phyloP scores from a whole-genome alignment of 1,284 basidiomycete genomes.

The Quambalaria eucalypti region DNA sequence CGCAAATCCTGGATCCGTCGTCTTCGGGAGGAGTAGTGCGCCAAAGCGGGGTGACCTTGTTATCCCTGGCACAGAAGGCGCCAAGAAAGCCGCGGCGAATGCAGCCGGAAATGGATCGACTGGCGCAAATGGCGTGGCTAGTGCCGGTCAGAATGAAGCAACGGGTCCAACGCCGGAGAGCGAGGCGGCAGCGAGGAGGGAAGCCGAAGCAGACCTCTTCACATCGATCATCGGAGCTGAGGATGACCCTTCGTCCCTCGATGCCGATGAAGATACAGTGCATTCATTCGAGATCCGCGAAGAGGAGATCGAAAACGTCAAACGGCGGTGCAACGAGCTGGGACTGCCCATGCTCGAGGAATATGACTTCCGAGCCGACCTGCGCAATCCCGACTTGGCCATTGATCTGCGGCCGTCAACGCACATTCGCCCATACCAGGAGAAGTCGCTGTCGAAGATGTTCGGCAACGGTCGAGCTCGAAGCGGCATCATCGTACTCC shows the following conservation, averaged over 20 bases:
- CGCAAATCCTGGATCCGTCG: constrained; percentile 14
- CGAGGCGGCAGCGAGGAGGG: constrained; percentile 16
- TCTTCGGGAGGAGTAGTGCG: constrained; percentile 26
- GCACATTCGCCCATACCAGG: constrained; percentile 45
- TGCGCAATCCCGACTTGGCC: constrained; percentile 43
- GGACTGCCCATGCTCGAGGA: constrained; percentile 46
- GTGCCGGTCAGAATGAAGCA: constrained; percentile 8
- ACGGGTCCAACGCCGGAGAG: constrained; percentile 5
- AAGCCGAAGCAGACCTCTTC: constrained; percentile 42
- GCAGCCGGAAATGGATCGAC: neutral
- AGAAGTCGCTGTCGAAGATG: constrained; percentile 46
- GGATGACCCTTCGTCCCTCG: constrained; percentile 2
- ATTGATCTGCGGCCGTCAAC: constrained; percentile 46
- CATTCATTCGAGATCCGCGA: constrained; percentile 45
- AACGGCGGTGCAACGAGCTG: constrained; percentile 44
- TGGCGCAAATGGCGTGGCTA: constrained; percentile 4
- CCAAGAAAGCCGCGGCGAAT: neutral
- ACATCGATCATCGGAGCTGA: constrained; percentile 35
- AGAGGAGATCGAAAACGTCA: constrained; percentile 43
- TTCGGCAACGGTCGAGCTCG: constrained; percentile 45
- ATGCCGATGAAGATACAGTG: constrained; percentile 39
- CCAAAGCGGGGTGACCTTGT: constrained; percentile 36
- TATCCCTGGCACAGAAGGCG: constrained; percentile 36
- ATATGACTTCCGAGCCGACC: constrained; percentile 46
- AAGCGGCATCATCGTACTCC: constrained; percentile 95